Evolutionary conservation across 306 rosid species (phyloP), one percentile per base, ranked within the genome.

Genomic region (Gynostemma pentaphyllum): DNA sequence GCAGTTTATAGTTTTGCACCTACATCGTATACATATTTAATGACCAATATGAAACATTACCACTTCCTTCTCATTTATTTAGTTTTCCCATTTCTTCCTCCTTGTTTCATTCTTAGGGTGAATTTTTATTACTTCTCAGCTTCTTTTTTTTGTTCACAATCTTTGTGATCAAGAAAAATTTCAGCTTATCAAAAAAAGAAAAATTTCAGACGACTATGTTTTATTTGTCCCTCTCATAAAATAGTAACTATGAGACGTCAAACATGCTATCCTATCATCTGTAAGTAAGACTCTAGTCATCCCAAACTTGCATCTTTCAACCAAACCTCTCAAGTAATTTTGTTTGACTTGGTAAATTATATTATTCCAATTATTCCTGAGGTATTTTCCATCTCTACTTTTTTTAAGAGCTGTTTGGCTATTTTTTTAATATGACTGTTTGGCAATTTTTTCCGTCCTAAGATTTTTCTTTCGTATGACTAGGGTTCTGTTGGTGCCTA

Each of bases 381-480:
- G 15, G 45, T 41, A 2, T 7, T 41, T 37, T 37, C 41, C 45
- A 32, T 41, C 45, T 41, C 45, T 41, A 37, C 41, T 9, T 37
- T 37, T 37, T 37, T 1, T 2, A 37, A 1, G 41, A 37, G 41
- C 41, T 37, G 10, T 37, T 37, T 10, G 45, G 45, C 45, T 41
- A 41, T 7, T 40, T 18, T 70, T 71, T 69, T n/a, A n/a, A n/a
- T n/a, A n/a, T n/a, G n/a, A n/a, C 41, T 37, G 10, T 37, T 37
- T 10, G 45, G 45, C 45, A 10, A 41, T 7, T 40, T 18, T 70
- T 71, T 69, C n/a, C n/a, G 62, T 60, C 68, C 68, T 46, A 49
- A 70, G 70, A 62, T 68, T 30, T 72, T 72, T 71, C 50, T 76
- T 67, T 72, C n/a, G 56, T 62, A 45, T 74, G 66, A 45, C 26